A percentile compares a stretch with the other conserved stretches of the same genome.
Evolutionary conservation across 2,329 filamentous ascomycete species (phyloP).

Genomic region (Epichloe festucae): DNA sequence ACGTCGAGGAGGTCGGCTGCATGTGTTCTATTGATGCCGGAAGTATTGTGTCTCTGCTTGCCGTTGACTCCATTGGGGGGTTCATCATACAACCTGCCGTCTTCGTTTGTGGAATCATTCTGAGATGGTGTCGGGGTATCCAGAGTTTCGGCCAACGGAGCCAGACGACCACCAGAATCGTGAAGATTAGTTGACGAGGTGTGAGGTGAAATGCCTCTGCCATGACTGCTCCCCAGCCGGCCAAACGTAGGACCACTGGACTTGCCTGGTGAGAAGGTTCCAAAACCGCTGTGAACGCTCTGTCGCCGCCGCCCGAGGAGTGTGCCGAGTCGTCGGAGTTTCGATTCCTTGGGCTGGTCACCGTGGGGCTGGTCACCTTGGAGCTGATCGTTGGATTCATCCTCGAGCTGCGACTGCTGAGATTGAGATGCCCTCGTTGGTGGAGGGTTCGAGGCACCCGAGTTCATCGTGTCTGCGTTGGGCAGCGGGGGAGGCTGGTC

Average conservation of each 20-base stretch:
- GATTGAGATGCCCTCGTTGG: conserved; percentile 2
- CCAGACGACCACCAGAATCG: conserved; percentile 39
- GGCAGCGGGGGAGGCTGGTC: conserved; percentile 3
- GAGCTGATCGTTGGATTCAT: conserved; percentile 5
- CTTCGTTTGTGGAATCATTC: conserved; percentile 14
- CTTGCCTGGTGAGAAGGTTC: conserved; percentile 42
- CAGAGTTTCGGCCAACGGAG: conserved; percentile 45
- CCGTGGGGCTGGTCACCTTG: conserved; percentile 4
- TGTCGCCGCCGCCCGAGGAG: conserved; percentile 52
- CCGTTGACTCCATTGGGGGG: conserved; percentile 32
- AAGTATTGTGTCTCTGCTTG: conserved; percentile 15
- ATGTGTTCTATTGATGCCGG: conserved; percentile 34
- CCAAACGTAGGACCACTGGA: conserved; percentile 40
- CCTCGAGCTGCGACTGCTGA: conserved; percentile 3
- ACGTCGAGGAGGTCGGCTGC: conserved; percentile 36
- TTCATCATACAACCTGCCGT: conserved; percentile 25
- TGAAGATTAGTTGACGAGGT: conserved; percentile 46
- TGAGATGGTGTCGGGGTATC: conserved; percentile 21
- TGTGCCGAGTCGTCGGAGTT: conserved; percentile 52
- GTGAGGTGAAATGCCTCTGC: conserved; percentile 40
- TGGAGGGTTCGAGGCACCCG: conserved; percentile 2
- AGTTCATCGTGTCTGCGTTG: background rate
- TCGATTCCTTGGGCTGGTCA: conserved; percentile 30
- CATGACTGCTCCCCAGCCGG: conserved; percentile 52
- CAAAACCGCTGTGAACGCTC: conserved; percentile 52